Percentiles rank a stretch among this genome's conserved stretches.
Evolutionary conservation across 2,329 filamentous ascomycete genomes (phyloP).

Genomic region (Pseudogymnoascus verrucosus): DNA sequence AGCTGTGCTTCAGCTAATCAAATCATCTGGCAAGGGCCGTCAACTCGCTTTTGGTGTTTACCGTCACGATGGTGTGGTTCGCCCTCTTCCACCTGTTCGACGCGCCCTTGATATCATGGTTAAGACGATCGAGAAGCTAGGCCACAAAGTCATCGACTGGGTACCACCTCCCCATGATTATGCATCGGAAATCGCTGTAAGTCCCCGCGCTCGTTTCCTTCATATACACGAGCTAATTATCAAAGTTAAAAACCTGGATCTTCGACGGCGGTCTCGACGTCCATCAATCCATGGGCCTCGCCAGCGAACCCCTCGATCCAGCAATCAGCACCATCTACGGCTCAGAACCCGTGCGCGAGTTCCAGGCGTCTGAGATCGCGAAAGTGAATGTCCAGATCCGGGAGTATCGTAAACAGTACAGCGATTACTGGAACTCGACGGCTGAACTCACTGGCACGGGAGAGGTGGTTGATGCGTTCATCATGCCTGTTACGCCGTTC

Average conservation of each 20-base stretch:
- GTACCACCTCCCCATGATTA: slow-evolving; percentile 42
- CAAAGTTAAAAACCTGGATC: slow-evolving; percentile 29
- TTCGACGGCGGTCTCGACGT: slow-evolving; percentile 46
- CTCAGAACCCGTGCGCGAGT: slow-evolving; percentile 25
- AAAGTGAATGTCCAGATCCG: slow-evolving; percentile 43
- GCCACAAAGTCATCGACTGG: slow-evolving; percentile 54
- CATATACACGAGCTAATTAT: slow-evolving; percentile 12
- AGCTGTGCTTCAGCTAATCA: slow-evolving; percentile 32
- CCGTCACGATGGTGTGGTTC: slow-evolving; percentile 41
- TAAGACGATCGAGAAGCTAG: slow-evolving; percentile 40
- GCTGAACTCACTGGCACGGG: slow-evolving; percentile 37
- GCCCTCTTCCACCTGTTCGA: slow-evolving; percentile 48
- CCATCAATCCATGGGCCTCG: slow-evolving; percentile 41
- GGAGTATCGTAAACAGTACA: slow-evolving; percentile 48
- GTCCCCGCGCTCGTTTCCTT: slow-evolving; percentile 21
- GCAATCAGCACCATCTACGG: slow-evolving; percentile 18
- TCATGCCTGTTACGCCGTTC: slow-evolving; percentile 43
- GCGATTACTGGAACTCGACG: slow-evolving; percentile 57
- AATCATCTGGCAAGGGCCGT: slow-evolving; percentile 23
- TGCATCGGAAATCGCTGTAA: slow-evolving; percentile 33
- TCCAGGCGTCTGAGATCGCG: slow-evolving; percentile 26
- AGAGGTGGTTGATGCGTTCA: slow-evolving; percentile 46
- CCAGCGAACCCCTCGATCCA: slow-evolving; percentile 42
- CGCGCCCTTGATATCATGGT: slow-evolving; percentile 45
- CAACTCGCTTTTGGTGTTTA: slow-evolving; percentile 48